Evolutionary conservation across 2,329 filamentous ascomycete genomes (phyloP).

Genomic region (Fusarium sp.): DNA sequence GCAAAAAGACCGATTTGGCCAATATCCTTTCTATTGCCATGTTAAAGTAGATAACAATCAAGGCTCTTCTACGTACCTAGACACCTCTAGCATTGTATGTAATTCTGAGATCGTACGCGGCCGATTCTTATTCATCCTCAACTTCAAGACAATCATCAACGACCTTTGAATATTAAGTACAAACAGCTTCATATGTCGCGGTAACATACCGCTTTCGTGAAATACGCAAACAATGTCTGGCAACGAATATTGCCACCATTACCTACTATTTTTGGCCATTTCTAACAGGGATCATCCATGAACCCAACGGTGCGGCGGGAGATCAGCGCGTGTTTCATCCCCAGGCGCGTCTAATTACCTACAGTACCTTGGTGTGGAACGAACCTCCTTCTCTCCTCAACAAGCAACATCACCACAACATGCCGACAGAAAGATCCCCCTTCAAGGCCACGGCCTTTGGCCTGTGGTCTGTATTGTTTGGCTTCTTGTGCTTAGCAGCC

Average conservation of each 20-base stretch:
- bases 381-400: background rate
- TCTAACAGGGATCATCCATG: constrained; percentile 30
- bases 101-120: no score
- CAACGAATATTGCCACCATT: background rate
- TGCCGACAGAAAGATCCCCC: constrained; percentile 9
- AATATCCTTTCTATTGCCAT: no score
- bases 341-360: constrained; percentile 9
- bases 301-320: constrained; percentile 2
- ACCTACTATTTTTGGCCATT: constrained; percentile 11
- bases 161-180: no score
- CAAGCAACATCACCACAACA: constrained; percentile 4
- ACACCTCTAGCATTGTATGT: no score
- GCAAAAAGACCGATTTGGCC: no score
- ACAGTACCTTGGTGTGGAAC: background rate
- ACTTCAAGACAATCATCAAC: no score
- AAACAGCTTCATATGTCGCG: no score
- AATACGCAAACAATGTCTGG: background rate
- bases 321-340: constrained; percentile 19
- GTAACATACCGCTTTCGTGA: background rate
- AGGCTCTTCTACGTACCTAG: no score
- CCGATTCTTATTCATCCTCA: no score
- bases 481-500: background rate
- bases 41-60: no score
- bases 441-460: constrained; percentile 9
- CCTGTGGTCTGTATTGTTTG: constrained; percentile 33